phyloP scores from a whole-genome alignment of 1,139 yeast genomes.

The Kazachstania sp. region DNA sequence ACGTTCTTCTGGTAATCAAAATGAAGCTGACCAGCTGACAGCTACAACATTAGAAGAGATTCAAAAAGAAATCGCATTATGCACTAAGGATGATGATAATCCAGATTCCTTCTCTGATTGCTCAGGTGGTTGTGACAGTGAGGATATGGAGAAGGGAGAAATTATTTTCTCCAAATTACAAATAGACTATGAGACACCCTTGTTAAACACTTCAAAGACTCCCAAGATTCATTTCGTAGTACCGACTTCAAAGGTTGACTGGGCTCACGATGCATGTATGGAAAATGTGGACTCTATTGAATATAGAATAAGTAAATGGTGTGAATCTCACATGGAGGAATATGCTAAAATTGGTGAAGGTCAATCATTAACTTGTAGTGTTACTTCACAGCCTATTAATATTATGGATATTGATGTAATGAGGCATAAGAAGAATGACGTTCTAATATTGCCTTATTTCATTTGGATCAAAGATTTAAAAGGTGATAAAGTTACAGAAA shows the following conservation, averaged over 20 bases:
- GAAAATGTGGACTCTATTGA: conserved; percentile 48
- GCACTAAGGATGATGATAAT: conserved; percentile 1
- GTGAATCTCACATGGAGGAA: conserved; percentile 22
- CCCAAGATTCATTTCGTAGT: conserved; percentile 65
- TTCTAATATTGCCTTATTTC: conserved; percentile 69
- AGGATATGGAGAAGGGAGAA: conserved; percentile 18
- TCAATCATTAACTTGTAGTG: conserved; percentile 42
- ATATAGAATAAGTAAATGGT: conserved; percentile 43
- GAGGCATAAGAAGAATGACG: conserved; percentile 42
- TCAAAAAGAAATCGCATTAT: conserved; percentile 7
- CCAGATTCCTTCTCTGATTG: conserved; percentile 10
- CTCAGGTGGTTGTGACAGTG: conserved; percentile 10
- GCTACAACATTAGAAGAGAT: conserved; percentile 5
- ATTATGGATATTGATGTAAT: conserved; percentile 38
- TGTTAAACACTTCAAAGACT: conserved; percentile 67
- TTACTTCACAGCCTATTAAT: conserved; percentile 42
- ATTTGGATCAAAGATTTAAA: conserved; percentile 56
- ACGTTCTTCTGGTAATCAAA: neutral
- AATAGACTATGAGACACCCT: conserved; percentile 42
- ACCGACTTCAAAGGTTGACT: conserved; percentile 76
- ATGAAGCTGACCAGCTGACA: neutral
- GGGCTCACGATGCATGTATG: conserved; percentile 66
- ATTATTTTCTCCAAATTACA: conserved; percentile 32
- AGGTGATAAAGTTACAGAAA: conserved; percentile 37
- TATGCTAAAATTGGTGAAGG: conserved; percentile 23